Base-by-base conservation (phyloP, 768 basidiomycete species). In the Amanita pseudoporphyria region DNA sequence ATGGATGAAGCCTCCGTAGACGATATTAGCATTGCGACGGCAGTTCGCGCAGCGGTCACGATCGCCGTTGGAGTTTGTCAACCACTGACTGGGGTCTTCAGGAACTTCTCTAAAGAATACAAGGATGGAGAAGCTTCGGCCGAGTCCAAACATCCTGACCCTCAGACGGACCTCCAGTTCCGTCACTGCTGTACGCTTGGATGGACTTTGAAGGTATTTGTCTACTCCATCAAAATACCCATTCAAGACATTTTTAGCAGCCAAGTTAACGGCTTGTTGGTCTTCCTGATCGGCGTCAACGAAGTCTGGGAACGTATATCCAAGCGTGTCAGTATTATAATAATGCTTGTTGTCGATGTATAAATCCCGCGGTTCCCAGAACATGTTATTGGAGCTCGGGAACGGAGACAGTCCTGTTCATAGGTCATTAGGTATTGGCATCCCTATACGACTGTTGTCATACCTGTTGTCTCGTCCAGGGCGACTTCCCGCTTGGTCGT, bases 231-330 rank as follows among this genome's bases (percentile, higher is more conserved):
- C 28, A 3, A 50, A 18, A 13, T 30, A 19, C 9, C 10, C 26
- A 18, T 36, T 16, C 9, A n/a, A n/a, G n/a, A 36, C 16, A n/a
- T 21, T 14, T 6, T 26, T 42, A 3, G 24, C 10, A 7, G 40
- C 49, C 26, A 3, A 40, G 40, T 19, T 24, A 7, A 36, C 33
- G 5, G n/a, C 18, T n/a, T 7, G 7, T 6, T n/a, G 40, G 26
- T 50, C 18, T 10, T 32, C 36, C 4, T n/a, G 41, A 31, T 50
- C 24, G 12, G 24, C 13, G 5, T 9, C 32, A 9, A 32, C 40
- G 58, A 77, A 75, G 30, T 78, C 76, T 7, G 76, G 75, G 57
- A 77, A 77, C 1, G 71, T 66, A 54, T 78, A 79, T 26, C 68
- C 64, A 10, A 77, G 58, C 7, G 53, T 56, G 5, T 65, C 52